Conservation (phyloP, 495 filamentous ascomycete species). For the Neurospora discreta region DNA sequence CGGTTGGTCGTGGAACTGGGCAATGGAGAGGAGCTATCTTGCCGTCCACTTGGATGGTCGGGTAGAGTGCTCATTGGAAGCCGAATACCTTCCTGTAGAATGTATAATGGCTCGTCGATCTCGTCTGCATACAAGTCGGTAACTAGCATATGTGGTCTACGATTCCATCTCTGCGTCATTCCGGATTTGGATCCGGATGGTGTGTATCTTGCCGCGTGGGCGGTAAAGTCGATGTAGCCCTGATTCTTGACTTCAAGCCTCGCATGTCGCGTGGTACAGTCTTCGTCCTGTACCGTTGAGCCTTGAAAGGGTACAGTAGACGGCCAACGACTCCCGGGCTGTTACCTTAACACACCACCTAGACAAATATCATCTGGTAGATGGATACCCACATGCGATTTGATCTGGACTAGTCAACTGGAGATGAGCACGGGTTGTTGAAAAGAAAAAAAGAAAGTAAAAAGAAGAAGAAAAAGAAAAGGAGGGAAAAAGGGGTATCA, state of each 20-base stretch:
- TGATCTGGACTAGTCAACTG: background rate
- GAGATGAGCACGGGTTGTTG: background rate
- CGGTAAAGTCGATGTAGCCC: background rate
- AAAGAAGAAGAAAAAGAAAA: no score
- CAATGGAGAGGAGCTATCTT: background rate
- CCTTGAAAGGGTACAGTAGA: background rate
- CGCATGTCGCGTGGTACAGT: background rate
- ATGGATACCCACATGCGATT: background rate
- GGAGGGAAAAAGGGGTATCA: background rate
- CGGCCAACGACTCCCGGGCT: background rate
- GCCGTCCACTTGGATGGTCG: background rate
- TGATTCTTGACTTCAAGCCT: background rate
- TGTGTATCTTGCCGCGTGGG: background rate
- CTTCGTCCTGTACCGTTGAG: background rate
- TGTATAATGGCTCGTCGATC: background rate
- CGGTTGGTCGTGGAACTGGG: background rate
- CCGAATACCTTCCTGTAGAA: background rate
- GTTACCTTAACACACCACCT: background rate
- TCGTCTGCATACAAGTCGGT: background rate
- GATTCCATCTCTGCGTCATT: background rate
- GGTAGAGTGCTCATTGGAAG: background rate
- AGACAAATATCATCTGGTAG: background rate
- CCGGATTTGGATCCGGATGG: background rate
- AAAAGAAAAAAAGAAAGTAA: background rate
- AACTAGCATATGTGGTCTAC: background rate